Base-by-base conservation (phyloP, 2,329 filamentous ascomycete genomes). In the Paraphaeosphaeria sporulosa region DNA sequence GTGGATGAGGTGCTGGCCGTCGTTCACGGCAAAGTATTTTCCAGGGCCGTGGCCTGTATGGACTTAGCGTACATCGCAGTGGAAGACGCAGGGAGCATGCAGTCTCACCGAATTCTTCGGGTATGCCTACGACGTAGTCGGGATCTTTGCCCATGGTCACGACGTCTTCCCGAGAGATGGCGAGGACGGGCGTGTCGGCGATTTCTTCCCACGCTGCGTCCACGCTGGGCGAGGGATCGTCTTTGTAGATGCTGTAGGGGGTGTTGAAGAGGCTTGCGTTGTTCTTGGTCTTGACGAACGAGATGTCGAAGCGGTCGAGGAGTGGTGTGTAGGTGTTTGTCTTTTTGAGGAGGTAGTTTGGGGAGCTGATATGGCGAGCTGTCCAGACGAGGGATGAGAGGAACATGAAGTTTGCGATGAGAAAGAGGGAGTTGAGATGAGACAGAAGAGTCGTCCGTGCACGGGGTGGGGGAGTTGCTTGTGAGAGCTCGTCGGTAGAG, bases 201-300 rank as follows among this genome's bases (percentile, higher is more conserved):
- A 59, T 63, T 21, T 30, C 38, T 6, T 60, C 58, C 61, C 61
- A 60, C 2, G 61, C 61, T 4, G 44, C 61, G 47, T 63, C 61
- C 15, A 63, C 58, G 9, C 30, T 43, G 17, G 48, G 51, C 5
- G 61, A 63, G 13, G 58, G 61, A 12, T 51, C 44, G 25, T 15
- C 55, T 27, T 53, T 50, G 55, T 61, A 63, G 46, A 63, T 63
- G 50, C 48, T 57, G 49, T 55, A 63, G 27, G 60, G 60, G 17
- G 23, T 32, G 53, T 63, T 63, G 53, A 54, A 60, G 47, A 63
- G 57, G 30, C 60, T 63, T 2, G 52, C 58, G 21, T 60, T 60
- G n/a, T 36, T 54, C 19, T 23, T 56, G 4, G 32, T 42, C 2
- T 23, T 32, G n/a, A 30, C 13, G 46, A 60, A 56, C 3, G 58